phyloP scores from a whole-genome alignment of 257 asterid species.

The Nicotiana benthamiana region DNA sequence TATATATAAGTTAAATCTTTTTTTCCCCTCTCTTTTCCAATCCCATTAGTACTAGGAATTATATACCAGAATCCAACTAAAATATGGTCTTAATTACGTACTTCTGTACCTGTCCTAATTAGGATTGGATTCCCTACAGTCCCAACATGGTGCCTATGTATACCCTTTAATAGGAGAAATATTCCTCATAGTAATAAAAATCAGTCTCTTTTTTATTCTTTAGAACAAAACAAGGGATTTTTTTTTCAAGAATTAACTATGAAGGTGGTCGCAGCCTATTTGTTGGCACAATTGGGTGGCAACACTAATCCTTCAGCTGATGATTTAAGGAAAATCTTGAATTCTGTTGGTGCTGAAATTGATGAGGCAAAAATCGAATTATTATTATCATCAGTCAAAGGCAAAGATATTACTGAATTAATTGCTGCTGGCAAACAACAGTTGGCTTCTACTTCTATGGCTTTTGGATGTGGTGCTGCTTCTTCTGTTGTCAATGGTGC shows the following conservation, averaged over 20 bases:
- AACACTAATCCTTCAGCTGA: constrained; percentile 3
- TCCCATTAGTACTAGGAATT: not conserved
- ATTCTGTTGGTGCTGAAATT: constrained; percentile 8
- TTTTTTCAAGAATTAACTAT: not conserved
- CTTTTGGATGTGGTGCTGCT: not conserved
- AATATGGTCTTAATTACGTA: not conserved
- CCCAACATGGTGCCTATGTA: not conserved
- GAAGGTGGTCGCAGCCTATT: constrained; percentile 20
- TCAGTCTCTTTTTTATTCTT: too few relatives aligned
- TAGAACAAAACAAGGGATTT: not conserved
- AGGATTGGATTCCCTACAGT: not conserved
- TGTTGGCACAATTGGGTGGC: constrained; percentile 18
- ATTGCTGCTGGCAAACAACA: constrained; percentile 10
- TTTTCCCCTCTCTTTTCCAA: too few relatives aligned
- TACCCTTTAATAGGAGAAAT: not conserved
- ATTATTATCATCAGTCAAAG: constrained; percentile 3
- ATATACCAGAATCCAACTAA: not conserved
- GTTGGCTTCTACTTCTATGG: constrained; percentile 8
- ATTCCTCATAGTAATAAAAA: not conserved
- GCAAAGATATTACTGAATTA: constrained; percentile 11
- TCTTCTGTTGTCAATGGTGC: not conserved
- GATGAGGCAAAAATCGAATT: constrained; percentile 9
- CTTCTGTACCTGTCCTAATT: not conserved
- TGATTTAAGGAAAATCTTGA: constrained; percentile 12
- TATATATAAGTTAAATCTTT: too few relatives aligned